Percentiles rank a stretch among this genome's conserved stretches.
phyloP scores from a whole-genome alignment of 2,329 filamentous ascomycete species.

The Polychaeton citri region DNA sequence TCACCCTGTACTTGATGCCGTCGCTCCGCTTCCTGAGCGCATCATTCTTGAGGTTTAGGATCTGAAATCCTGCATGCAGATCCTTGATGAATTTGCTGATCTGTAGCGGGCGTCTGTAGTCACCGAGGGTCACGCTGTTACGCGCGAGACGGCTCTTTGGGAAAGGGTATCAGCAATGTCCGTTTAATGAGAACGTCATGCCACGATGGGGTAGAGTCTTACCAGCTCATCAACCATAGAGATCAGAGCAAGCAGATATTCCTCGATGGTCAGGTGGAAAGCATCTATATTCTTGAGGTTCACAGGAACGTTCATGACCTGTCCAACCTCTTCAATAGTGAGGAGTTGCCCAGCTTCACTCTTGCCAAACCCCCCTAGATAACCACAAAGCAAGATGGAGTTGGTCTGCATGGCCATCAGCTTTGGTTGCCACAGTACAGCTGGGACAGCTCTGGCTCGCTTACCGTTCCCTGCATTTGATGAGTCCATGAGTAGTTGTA shows the following conservation, averaged over 20 bases:
- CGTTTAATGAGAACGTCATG: background rate
- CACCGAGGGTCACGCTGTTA: conserved; percentile 85
- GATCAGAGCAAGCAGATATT: conserved; percentile 84
- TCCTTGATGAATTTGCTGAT: conserved; percentile 93
- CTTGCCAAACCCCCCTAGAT: conserved; percentile 60
- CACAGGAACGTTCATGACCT: conserved; percentile 67
- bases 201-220: conserved; percentile 13
- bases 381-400: conserved; percentile 51
- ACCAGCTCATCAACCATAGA: conserved; percentile 78
- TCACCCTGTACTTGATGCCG: conserved; percentile 92
- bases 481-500: conserved; percentile 83
- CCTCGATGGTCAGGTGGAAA: conserved; percentile 94
- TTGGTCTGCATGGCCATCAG: conserved; percentile 30
- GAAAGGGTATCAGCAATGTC: background rate
- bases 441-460: conserved; percentile 15
- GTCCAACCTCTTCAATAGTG: conserved; percentile 77
- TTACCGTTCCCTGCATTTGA: conserved; percentile 66
- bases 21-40: conserved; percentile 75
- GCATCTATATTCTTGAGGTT: conserved; percentile 80
- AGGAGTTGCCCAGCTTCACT: conserved; percentile 48
- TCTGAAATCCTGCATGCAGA: conserved; percentile 87
- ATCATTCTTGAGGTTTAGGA: conserved; percentile 96
- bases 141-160: conserved; percentile 65
- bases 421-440: conserved; percentile 2
- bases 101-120: conserved; percentile 71